Base-by-base conservation (phyloP, 176 grass and related monocot species). In the Melocanna baccifera region DNA sequence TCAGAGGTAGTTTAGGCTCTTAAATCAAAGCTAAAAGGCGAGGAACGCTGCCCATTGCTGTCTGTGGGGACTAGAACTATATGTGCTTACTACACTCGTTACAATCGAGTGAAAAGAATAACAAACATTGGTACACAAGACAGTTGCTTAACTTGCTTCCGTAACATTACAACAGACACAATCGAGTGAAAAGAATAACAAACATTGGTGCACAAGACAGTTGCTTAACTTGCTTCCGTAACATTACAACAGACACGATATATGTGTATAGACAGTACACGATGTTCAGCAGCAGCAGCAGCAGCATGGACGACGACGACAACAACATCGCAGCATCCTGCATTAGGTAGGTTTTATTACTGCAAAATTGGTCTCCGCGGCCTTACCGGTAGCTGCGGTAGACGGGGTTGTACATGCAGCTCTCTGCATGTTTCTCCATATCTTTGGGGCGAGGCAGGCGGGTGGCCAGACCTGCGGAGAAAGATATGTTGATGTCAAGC, bases 321-420 rank as follows among this genome's bases (percentile, higher is more conserved):
- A 19, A 30, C 34, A 86, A 28, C 80, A 59, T 45, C 22, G 32
- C 80, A 85, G 86, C 47, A 39, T 45, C 56, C 62, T 72, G 86
- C 81, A 16, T 82, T 41, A 13, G 48, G 34, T 87, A 77, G 41
- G 45, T 67, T 78, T 88, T 85, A 82, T 91, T 77, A 67, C 86
- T 79, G 34, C 83, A 91, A 95, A 95, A 91, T 75, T 89, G 88
- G 86, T 46, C 57, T 22, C 68, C n/a, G 18, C 52, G 0, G 43
- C n/a, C 15, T 88, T 82, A 99, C 51, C 91, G 83, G 81, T 96
- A 99, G 81, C 48, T 92, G 81, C 90, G 93, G 86, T 99, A 99
- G 62, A 81, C 32, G 4, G 97, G 97, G 39, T 69, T 86, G 89
- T 98, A 95, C 93, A 98, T 98, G 91, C 93, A 95, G 29, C 93